phyloP scores from a whole-genome alignment of 2,329 filamentous ascomycete species.

The Trichophyton mentagrophytes region DNA sequence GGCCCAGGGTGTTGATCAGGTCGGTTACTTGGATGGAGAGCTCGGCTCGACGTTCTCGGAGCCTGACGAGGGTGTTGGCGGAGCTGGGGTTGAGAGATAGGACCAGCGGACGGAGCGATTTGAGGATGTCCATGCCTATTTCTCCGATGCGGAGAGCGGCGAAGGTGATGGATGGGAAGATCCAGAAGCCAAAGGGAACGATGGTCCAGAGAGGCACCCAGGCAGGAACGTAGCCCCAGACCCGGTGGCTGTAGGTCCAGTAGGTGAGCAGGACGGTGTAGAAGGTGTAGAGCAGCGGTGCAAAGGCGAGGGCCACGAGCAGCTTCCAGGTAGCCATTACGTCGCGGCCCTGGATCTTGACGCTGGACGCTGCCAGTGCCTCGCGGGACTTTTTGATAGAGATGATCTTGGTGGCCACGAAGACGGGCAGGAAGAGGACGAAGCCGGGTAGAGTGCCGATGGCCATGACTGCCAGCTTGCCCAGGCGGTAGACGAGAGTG shows the following conservation, averaged over 20 bases:
- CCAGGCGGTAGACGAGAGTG: slow-evolving; percentile 64
- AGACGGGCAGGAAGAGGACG: slow-evolving; percentile 76
- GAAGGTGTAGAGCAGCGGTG: slow-evolving; percentile 66
- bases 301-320: slow-evolving; percentile 70
- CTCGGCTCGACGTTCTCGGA: slow-evolving; percentile 58
- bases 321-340: slow-evolving; percentile 94
- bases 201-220: slow-evolving; percentile 71
- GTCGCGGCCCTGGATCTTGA: slow-evolving; percentile 78
- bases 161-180: slow-evolving; percentile 83
- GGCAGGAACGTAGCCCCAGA: slow-evolving; percentile 67
- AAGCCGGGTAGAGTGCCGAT: slow-evolving; percentile 76
- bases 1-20: slow-evolving; percentile 86
- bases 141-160: slow-evolving; percentile 89
- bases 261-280: slow-evolving; percentile 64
- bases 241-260: slow-evolving; percentile 68
- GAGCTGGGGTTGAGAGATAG: slow-evolving; percentile 75
- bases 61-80: slow-evolving; percentile 67
- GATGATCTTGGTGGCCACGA: slow-evolving; percentile 70
- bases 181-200: slow-evolving; percentile 58
- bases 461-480: slow-evolving; percentile 63
- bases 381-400: slow-evolving; percentile 70
- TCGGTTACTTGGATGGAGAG: slow-evolving; percentile 75
- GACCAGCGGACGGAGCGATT: slow-evolving; percentile 77
- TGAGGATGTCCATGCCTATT: slow-evolving; percentile 97
- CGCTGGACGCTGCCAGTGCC: slow-evolving; percentile 70